Evolutionary conservation across 106 monocot species (phyloP), one percentile per base, ranked within the genome.

Genomic region (Platanthera guangdongensis): DNA sequence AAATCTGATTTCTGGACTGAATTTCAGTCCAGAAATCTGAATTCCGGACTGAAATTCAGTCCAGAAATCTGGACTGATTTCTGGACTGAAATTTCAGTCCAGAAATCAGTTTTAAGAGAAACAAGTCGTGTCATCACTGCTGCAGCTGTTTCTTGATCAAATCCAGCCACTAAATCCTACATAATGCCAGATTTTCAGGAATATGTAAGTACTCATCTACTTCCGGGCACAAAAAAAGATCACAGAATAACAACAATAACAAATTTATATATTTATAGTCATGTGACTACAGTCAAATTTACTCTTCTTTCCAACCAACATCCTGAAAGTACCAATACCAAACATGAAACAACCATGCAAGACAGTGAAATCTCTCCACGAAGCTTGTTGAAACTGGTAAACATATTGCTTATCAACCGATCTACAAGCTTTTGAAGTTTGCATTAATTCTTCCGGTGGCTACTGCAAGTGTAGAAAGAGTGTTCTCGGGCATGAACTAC

Each of bases 121-220:
- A 97, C 97, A 51, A 97, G 45, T 1, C 97, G 93, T 83, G 97
- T 85, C 87, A 94, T 86, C 3, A 97, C 97, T 14, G 82, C 89
- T 80, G 91, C 91, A 75, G 91, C 93, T 28, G 97, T 83, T 91
- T 97, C 97, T 83, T 97, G 97, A 77, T 97, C 97, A 86, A 97
- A 97, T 22, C 97, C 97, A 94, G 89, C 79, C 75, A 87, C 55
- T 54, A 97, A 77, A 76, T 94, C 97, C 97, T 97, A 80, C 51
- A 94, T 82, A 54, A 52, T 15, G 57, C 51, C 65, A 13, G 64
- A 7, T 7, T 52, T 25, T 51, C 19, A 81, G 81, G 11, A 62
- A 67, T n/a, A 50, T 19, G 14, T 68, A n/a, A 70, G 16, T 47
- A 32, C 65, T 4, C 32, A 32, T 65, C 28, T 18, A 65, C 32